Conservation (phyloP, 108 stramenopile species). For the Phaeodactylum tricornutum region DNA sequence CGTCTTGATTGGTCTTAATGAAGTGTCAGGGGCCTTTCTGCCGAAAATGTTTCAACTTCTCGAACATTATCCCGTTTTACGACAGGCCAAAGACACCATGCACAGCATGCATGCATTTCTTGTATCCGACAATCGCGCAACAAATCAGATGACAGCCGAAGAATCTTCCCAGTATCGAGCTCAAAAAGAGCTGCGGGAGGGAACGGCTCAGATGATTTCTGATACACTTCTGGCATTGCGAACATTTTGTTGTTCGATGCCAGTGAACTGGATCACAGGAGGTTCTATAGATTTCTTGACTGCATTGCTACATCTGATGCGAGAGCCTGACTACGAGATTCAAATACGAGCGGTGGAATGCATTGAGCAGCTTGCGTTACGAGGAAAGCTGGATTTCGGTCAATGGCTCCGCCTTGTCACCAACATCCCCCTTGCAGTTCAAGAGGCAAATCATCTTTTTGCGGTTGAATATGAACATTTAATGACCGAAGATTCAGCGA, state of each 20-base stretch:
- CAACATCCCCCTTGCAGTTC: slow-evolving; percentile 52
- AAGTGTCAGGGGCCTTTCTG: slow-evolving; percentile 56
- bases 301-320: slow-evolving; percentile 61
- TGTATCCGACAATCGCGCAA: slow-evolving; percentile 35
- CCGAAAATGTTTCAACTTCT: slow-evolving; percentile 54
- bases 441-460: slow-evolving; percentile 47
- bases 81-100: slow-evolving; percentile 37
- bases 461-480: slow-evolving; percentile 27
- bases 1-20: slow-evolving; percentile 78
- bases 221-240: slow-evolving; percentile 58
- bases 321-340: slow-evolving; percentile 53
- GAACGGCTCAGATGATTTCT: slow-evolving; percentile 33
- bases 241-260: slow-evolving; percentile 79
- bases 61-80: slow-evolving; percentile 44
- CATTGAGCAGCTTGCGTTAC: slow-evolving; percentile 53
- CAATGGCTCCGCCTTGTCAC: slow-evolving; percentile 61
- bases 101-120: slow-evolving; percentile 62
- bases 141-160: slow-evolving; percentile 57
- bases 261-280: slow-evolving; percentile 63
- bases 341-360: slow-evolving; percentile 57
- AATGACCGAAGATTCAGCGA: slow-evolving; percentile 10
- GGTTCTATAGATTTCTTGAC: slow-evolving; percentile 47
- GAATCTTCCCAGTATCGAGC: slow-evolving; percentile 46
- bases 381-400: slow-evolving; percentile 53
- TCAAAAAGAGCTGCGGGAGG: slow-evolving; percentile 28